These are phyloP conservation scores for Fusarium begoniae DNA, from an alignment of 2,329 filamentous ascomycete genomes.

Conservation along the genomic window DNA sequence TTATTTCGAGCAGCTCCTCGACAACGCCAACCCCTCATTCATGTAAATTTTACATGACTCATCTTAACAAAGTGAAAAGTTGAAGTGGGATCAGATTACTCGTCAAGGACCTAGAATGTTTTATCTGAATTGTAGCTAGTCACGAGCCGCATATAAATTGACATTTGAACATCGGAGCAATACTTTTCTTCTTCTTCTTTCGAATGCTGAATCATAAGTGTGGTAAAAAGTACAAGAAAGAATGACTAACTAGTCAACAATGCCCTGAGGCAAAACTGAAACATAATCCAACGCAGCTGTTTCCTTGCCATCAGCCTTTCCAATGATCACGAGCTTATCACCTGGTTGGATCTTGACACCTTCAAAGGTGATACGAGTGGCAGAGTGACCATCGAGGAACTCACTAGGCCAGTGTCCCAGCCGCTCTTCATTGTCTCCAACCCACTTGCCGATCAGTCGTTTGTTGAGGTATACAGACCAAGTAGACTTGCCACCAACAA, in stretches of 20 bases:
- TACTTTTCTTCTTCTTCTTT: neutral
- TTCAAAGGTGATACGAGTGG: conserved; percentile 68
- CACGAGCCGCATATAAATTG: neutral
- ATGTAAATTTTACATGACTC: neutral
- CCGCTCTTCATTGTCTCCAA: conserved; percentile 65
- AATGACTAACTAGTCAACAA: conserved; percentile 1
- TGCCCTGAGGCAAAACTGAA: conserved; percentile 62
- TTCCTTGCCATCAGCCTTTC: conserved; percentile 67
- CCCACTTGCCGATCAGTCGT: conserved; percentile 64
- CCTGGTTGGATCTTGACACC: conserved; percentile 60
- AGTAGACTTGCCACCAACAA: conserved; percentile 64
- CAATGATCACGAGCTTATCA: conserved; percentile 63
- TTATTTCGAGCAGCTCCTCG: conserved; percentile 66
- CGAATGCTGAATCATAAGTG: neutral
- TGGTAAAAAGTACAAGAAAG: neutral
- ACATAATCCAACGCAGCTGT: conserved; percentile 74
- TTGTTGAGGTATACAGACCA: conserved; percentile 66
- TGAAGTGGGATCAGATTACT: neutral
- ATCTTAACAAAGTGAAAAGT: neutral
- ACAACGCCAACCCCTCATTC: conserved; percentile 65
- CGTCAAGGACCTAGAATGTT: neutral
- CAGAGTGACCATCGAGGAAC: conserved; percentile 72
- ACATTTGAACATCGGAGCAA: neutral
- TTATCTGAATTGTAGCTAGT: neutral
- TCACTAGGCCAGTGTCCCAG: conserved; percentile 67